Evolutionary conservation across 2,329 filamentous ascomycete genomes (phyloP), one percentile per base, ranked within the genome.

Genomic region (Pseudopyricularia cyperi): DNA sequence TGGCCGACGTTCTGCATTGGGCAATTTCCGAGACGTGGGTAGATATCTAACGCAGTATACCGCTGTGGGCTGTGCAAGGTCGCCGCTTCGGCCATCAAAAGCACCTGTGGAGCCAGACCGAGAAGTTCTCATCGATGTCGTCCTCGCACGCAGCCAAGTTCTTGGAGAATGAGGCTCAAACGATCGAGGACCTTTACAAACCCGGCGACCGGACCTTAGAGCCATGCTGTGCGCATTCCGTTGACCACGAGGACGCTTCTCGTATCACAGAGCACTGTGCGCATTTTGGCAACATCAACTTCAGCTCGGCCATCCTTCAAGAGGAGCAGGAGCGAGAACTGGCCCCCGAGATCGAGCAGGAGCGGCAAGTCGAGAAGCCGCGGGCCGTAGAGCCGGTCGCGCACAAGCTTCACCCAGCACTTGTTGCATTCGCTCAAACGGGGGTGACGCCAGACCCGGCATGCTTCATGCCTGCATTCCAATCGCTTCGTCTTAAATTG

Each of bases 241-340:
- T 26, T 19, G 35, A 30, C 15, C 52, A 53, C 19, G 32, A 42
- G 8, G 52, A 50, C 6, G 17, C 44, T 2, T 28, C 53, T 15
- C 26, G 42, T 53, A 37, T 49, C 32, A 1, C 24, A 9, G 12
- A n/a, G 4, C 32, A 37, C 32, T 49, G 47, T 28, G 47, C 47
- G 22, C 32, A 49, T 9, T 37, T 49, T 24, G 32, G 47, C 47
- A 12, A 22, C 8, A 30, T 49, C 8, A 37, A 26, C 32, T 24
- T 49, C 4, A 30, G 12, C 17, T 49, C 47, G 3, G 47, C 47
- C 14, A 17, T 34, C n/a, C 32, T 49, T 26, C 32, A 77, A 3
- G 82, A 87, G 58, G 84, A 88, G 53, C 81, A 87, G 56, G 83
- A 89, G 59, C 71, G 83, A 0, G 84, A 87, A 55, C 66, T 88